phyloP scores from a whole-genome alignment of 2,329 filamentous ascomycete species.

The Pseudogymnoascus sp. region DNA sequence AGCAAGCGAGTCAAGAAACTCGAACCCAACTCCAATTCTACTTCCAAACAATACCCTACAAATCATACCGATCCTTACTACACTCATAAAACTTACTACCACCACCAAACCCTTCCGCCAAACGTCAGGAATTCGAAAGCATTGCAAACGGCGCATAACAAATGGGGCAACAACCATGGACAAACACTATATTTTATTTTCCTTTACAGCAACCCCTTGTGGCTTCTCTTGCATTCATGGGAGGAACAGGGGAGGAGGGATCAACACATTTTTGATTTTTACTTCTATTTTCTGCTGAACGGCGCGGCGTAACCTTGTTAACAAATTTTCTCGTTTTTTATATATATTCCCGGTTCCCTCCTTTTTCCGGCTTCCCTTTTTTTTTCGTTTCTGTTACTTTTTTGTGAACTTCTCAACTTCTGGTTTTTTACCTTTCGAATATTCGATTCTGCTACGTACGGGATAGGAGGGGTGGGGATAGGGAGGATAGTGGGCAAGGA shows the following conservation, averaged over 20 bases:
- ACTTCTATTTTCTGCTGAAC: not conserved
- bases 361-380: not conserved
- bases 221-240: not conserved
- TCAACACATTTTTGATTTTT: not conserved
- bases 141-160: constrained; percentile 4
- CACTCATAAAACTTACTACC: not conserved
- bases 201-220: not conserved
- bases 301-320: not conserved
- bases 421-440: not conserved
- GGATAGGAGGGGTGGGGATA: not conserved
- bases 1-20: not conserved
- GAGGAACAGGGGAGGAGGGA: not conserved
- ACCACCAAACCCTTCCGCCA: not conserved
- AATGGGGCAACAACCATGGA: constrained; percentile 2
- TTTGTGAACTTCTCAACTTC: not conserved
- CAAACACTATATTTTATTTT: not conserved
- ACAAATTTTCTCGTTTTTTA: not conserved
- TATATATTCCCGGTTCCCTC: not conserved
- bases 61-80: constrained; percentile 5
- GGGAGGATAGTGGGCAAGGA: not conserved
- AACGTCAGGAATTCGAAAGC: constrained; percentile 3
- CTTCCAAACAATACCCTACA: not conserved
- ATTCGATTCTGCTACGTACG: constrained; percentile 5
- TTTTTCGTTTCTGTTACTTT: not conserved
- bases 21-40: not conserved